A percentile compares a stretch with the other conserved stretches of the same genome.
Evolutionary conservation across 768 basidiomycete genomes (phyloP).

Genomic region (Austroboletus festivus): DNA sequence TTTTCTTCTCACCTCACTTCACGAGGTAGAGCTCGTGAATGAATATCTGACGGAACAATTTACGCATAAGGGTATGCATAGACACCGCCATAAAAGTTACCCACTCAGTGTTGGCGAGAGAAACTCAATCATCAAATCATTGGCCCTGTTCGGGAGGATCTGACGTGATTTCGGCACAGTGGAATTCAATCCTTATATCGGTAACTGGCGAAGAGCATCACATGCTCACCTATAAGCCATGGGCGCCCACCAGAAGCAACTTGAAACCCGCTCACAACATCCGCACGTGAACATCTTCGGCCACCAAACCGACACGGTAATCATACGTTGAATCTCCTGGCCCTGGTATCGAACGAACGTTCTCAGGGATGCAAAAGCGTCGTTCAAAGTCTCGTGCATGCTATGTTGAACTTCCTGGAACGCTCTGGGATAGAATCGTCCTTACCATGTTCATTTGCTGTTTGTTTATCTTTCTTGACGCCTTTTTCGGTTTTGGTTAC

Average conservation of each 20-base stretch:
- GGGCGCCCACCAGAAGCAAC: neutral
- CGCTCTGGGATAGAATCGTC: constrained; percentile 22
- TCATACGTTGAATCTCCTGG: neutral
- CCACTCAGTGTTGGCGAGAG: too few relatives aligned
- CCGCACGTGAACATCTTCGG: constrained; percentile 12
- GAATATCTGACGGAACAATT: neutral
- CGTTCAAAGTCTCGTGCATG: neutral
- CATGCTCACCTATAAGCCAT: constrained; percentile 1
- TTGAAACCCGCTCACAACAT: neutral
- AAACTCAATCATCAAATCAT: too few relatives aligned
- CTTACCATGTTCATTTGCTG: constrained; percentile 24
- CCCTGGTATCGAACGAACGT: constrained; percentile 1
- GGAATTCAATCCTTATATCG: constrained; percentile 4
- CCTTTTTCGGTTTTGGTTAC: constrained; percentile 24
- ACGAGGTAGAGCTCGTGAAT: neutral
- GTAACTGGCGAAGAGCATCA: too few relatives aligned
- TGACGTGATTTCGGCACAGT: neutral
- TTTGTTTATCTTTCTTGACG: constrained; percentile 24
- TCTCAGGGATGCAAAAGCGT: neutral
- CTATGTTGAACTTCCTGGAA: constrained; percentile 7
- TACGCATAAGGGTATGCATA: neutral
- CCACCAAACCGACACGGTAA: neutral
- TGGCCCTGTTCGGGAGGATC: neutral
- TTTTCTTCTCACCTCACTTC: too few relatives aligned
- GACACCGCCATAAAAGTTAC: too few relatives aligned